Base-by-base conservation (phyloP, 2,329 filamentous ascomycete genomes). In the Fusarium odoratissimum region DNA sequence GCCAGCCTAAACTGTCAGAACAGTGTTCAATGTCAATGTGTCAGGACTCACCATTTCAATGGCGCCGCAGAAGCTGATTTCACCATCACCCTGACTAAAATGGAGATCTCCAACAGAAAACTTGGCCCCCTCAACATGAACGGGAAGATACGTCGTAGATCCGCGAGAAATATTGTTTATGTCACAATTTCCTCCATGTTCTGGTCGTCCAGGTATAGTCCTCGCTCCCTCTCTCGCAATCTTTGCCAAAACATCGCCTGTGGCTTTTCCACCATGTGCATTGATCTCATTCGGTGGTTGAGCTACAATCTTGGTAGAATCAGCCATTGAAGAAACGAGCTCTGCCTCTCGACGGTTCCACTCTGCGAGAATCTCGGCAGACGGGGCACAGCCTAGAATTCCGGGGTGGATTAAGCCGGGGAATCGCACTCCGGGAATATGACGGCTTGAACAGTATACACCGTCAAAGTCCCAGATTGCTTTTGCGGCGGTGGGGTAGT, bases 101-200 rank as follows among this genome's bases (percentile, higher is more conserved):
- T 97, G 94, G 40, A 97, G 83, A 79, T 97, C 95, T 17, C 95
- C 95, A 1, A 97, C 95, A 46, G 90, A 93, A 82, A 97, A 97
- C 79, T 97, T 97, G 48, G 95, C 95, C 0, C 95, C 95, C 0
- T 87, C 83, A 8, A 98, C 93, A 77, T 97, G 95, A 1, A 98
- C 92, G 0, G 95, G 95, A 1, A 97, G 87, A 79, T 95, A 97
- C 0, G 97, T 93, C 79, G 95, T 95, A 64, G 88, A 91, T 4
- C 93, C 94, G 11, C 93, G 86, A 3, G 89, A 92, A 35, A 97
- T 85, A 76, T 96, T 96, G 84, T 97, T 97, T 81, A 97, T 96
- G 75, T 97, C 94, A 79, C 94, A 96, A 77, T 97, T 97, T 0
- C 95, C 95, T 19, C 95, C 95, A 75, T 97, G 93, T 77, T 97